Percentiles rank a stretch among this genome's conserved stretches.
phyloP scores from a whole-genome alignment of 352 stramenopile species.

The Peronosclerospora sorghi region DNA sequence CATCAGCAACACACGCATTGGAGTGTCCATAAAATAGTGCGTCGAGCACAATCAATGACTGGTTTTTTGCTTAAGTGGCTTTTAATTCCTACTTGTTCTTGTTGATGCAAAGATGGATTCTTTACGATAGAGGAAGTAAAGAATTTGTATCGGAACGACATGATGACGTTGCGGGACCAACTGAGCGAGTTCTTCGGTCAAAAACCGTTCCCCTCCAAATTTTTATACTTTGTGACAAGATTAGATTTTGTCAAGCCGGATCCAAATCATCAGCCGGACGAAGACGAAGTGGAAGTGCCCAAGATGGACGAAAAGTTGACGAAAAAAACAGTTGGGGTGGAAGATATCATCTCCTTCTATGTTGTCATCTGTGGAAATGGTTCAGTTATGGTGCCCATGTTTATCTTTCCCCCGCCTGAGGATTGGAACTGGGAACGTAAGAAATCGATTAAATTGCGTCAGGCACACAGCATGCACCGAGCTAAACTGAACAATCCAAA shows the following conservation, averaged over 20 bases:
- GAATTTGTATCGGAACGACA: slow-evolving; percentile 55
- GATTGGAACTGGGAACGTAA: slow-evolving; percentile 80
- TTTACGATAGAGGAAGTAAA: slow-evolving; percentile 61
- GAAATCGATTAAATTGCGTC: slow-evolving; percentile 72
- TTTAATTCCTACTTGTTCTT: too few relatives aligned
- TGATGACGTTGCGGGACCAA: slow-evolving; percentile 48
- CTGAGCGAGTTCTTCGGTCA: slow-evolving; percentile 73
- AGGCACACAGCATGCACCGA: slow-evolving; percentile 72
- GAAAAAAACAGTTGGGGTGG: slow-evolving; percentile 19
- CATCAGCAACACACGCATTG: slow-evolving; percentile 43
- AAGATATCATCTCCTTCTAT: slow-evolving; percentile 71
- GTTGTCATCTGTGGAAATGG: slow-evolving; percentile 80
- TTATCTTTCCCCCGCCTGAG: slow-evolving; percentile 70
- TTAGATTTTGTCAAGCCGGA: slow-evolving; percentile 69
- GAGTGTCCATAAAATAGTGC: slow-evolving; percentile 50
- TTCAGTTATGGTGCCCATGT: slow-evolving; percentile 80
- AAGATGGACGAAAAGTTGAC: slow-evolving; percentile 2
- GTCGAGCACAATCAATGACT: too few relatives aligned
- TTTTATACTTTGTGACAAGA: slow-evolving; percentile 78
- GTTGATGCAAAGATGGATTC: slow-evolving; percentile 34
- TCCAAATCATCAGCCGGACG: slow-evolving; percentile 23
- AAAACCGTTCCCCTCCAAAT: slow-evolving; percentile 75
- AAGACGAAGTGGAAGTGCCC: slow-evolving; percentile 17
- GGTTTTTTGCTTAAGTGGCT: too few relatives aligned
- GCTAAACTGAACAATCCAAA: slow-evolving; percentile 54